Percentiles rank a stretch among this genome's conserved stretches.
These are phyloP conservation scores for Gossypium longicalyx DNA, from an alignment of 345 rosid species.

Conservation along the genomic window DNA sequence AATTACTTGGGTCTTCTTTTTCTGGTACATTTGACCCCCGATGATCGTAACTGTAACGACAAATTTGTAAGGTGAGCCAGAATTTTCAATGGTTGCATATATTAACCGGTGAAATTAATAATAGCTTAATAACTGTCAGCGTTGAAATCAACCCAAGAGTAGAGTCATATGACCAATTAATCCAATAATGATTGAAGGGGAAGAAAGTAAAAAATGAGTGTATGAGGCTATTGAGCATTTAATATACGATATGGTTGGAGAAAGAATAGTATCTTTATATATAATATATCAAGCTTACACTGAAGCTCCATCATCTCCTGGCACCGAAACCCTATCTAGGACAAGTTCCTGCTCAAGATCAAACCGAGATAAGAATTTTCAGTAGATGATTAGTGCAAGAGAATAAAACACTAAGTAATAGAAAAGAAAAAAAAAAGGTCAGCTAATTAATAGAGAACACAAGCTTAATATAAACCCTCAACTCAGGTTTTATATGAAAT, in stretches of 20 bases:
- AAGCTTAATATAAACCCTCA: too few species aligned
- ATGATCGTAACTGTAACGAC: conserved; percentile 48
- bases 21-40: conserved; percentile 34
- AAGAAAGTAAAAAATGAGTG: neutral
- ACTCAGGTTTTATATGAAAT: neutral
- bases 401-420: neutral
- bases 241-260: neutral
- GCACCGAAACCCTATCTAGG: conserved; percentile 45
- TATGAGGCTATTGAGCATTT: neutral
- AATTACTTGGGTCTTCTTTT: conserved; percentile 29
- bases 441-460: neutral
- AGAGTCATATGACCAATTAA: neutral
- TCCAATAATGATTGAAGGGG: neutral
- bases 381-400: neutral
- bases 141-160: neutral
- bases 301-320: conserved; percentile 38
- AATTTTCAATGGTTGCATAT: neutral
- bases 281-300: conserved; percentile 40
- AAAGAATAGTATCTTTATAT: neutral
- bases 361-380: neutral
- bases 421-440: neutral
- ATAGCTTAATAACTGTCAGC: neutral
- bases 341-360: conserved; percentile 56
- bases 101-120: neutral
- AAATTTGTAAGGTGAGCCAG: neutral